Base-by-base conservation (phyloP, 2,329 filamentous ascomycete species). In the Apiospora arundinis region DNA sequence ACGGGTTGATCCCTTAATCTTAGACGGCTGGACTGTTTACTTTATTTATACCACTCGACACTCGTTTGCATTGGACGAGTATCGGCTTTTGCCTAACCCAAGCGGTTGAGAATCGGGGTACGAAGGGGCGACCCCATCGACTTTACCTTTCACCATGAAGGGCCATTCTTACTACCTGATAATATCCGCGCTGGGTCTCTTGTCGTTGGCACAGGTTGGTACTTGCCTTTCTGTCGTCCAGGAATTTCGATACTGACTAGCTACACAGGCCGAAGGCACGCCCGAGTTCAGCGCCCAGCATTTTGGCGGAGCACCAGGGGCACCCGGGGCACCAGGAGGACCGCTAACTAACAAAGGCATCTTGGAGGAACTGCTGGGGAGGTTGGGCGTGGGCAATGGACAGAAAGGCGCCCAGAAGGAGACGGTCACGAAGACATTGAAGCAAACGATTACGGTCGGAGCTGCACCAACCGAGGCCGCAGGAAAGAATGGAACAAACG, bases 21-120 rank as follows among this genome's bases (percentile, higher is more conserved):
- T 40, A 74, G 74, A 77, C 76, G 76, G 76, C 76, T 77, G 76
- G 76, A 74, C 76, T 77, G 75, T 77, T 77, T 67, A 69, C 44
- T 52, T 66, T 56, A 65, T 21, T 60, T 52, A 52, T 28, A 28
- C 40, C 18, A 40, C 56, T 56, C 8, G 49, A 74, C 70, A 68
- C 46, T 72, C 72, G 40, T 45, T 72, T 44, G 28, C 25, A 60
- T 14, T 60, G 16, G 46, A 69, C 45, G 49, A 60, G 21, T 49
- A 60, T 23, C 67, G 37, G 66, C 60, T n/a, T n/a, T 25, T 18
- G 23, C n/a, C 56, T 60, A 45, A 45, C 37, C n/a, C 65, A 25
- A 16, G 52, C 23, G 44, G 49, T 60, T 37, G 66, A 69, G 25
- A 52, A 72, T 48, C 28, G n/a, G 44, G 37, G 42, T 68, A 73